Base-by-base conservation (phyloP, 768 basidiomycete species). In the Pisolithus albus region DNA sequence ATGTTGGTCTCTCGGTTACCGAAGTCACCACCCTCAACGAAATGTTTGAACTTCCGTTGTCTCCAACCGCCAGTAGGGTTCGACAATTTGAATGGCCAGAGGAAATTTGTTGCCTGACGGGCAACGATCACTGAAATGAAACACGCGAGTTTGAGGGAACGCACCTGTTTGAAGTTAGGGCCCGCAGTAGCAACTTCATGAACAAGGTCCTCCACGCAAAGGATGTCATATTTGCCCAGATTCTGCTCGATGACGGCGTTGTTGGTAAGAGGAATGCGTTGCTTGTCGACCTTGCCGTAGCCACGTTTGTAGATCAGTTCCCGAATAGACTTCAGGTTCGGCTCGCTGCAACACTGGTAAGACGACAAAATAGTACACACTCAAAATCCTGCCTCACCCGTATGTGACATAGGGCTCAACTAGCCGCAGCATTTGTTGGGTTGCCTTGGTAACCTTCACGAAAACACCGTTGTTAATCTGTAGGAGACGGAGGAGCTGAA, bases 381-480 rank as follows among this genome's bases (percentile, higher is more conserved):
- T 37, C 4, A 49, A 49, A 8, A 2, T 40, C 23, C 57, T 50
- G 52, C 71, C 84, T 38, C 51, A 92, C 88, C 95, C 96, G 70
- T 98, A 99, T 57, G 96, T 88, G 65, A 99, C 76, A 73, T 97
- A 99, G 43, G 96, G 95, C 72, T 96, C 93, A 62, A 99, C 84
- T 56, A 97, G 82, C 67, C 92, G 89, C 61, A 99, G 85, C 96
- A 98, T 99, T 73, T 98, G 92, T 61, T 89, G 83, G 46, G 94
- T 97, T 28, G 96, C 93, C 71, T 81, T 89, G 62, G 93, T 97
- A 50, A 90, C 94, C 74, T 95, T 94, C 70, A 99, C 82, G 68
- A 99, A 99, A 44, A 99, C 86, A 71, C 95, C 96, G 67, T 93
- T 98, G 84, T 99, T 98, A 80, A 99, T 99, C 71, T 98, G 96